Percentiles rank a stretch among this genome's conserved stretches.
phyloP scores from a whole-genome alignment of 1,284 basidiomycete species.

The Exobasidium rhododendri region DNA sequence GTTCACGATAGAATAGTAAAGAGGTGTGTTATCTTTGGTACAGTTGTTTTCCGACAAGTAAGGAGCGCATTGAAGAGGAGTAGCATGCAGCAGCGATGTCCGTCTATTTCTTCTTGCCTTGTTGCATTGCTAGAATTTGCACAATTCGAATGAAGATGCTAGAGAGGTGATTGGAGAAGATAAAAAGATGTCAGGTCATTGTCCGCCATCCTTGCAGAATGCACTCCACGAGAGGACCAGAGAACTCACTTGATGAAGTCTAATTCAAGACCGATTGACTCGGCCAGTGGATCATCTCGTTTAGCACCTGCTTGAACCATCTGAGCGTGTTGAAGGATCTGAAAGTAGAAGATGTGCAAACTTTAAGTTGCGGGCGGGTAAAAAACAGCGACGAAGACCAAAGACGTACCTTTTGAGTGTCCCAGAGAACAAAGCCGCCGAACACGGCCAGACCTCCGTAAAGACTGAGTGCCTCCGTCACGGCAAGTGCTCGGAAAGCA shows the following conservation, averaged over 20 bases:
- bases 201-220: too few species aligned
- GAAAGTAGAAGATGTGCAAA: not conserved
- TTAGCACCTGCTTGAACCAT: constrained; percentile 69
- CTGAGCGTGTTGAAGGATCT: constrained; percentile 71
- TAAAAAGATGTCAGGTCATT: too few species aligned
- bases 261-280: constrained; percentile 71
- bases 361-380: too few species aligned
- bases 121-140: constrained; percentile 67
- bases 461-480: constrained; percentile 74
- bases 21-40: too few species aligned
- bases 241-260: constrained; percentile 68
- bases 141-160: constrained; percentile 72
- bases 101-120: constrained; percentile 31
- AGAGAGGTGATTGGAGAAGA: too few species aligned
- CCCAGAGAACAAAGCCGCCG: constrained; percentile 78
- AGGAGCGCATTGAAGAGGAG: too few species aligned
- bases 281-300: constrained; percentile 71
- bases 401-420: constrained; percentile 65
- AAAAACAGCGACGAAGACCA: too few species aligned
- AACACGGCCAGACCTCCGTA: constrained; percentile 81
- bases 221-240: too few species aligned
- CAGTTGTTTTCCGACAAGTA: too few species aligned
- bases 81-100: too few species aligned
- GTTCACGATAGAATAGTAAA: too few species aligned
- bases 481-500: constrained; percentile 70